Conservation (phyloP, 75 land plant species). For the Selaginella moellendorffii region DNA sequence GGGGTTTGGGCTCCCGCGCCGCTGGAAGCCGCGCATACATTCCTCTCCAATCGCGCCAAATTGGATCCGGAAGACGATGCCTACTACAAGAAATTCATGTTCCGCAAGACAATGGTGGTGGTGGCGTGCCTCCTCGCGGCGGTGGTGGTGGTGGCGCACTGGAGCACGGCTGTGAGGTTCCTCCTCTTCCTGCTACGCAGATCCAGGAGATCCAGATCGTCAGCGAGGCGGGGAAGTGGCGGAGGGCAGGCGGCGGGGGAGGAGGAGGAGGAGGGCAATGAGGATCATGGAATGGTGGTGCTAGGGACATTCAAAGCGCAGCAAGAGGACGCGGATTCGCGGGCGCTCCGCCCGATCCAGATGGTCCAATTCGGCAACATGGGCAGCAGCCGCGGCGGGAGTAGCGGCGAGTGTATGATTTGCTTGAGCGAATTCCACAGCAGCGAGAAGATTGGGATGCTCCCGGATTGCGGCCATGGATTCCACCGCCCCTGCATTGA, state of each 20-base stretch:
- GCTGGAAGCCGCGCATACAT: no score
- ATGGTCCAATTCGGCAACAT: neutral
- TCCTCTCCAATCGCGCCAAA: no score
- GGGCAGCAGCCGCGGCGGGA: neutral
- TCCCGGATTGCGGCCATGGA: conserved; percentile 3
- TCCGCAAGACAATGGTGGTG: neutral
- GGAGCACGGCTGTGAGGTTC: neutral
- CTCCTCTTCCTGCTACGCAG: neutral
- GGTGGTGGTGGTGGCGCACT: neutral
- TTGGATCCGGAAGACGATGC: no score
- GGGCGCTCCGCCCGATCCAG: neutral
- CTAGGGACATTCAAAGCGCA: no score
- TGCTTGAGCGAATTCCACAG: neutral
- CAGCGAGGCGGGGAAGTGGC: neutral
- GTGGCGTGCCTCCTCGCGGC: neutral
- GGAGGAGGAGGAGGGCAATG: neutral
- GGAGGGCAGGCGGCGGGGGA: no score
- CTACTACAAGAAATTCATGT: neutral
- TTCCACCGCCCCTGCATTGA: conserved; percentile 4
- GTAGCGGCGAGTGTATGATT: neutral
- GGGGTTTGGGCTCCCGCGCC: no score
- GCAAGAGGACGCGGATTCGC: neutral
- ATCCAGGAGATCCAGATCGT: neutral
- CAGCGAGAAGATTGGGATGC: neutral
- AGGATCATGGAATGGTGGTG: no score